These are phyloP conservation scores for Kwoniella botswanensis DNA, from an alignment of 768 basidiomycete genomes.

Conservation along the genomic window DNA sequence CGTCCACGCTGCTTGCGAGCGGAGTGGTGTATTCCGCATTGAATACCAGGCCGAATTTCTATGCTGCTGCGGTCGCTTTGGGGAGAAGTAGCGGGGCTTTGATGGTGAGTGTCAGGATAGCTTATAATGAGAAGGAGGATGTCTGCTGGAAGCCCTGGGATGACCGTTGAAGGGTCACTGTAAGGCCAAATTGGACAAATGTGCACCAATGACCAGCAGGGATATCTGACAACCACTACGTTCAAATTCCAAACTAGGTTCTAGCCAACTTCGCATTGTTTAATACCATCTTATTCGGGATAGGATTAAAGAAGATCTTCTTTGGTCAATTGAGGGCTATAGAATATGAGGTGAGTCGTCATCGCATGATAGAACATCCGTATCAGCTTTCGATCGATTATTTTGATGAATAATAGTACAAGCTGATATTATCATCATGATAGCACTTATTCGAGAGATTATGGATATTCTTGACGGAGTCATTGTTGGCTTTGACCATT, in stretches of 20 bases:
- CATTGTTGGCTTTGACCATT: constrained; percentile 92
- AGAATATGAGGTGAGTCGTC: constrained; percentile 81
- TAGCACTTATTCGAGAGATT: constrained; percentile 93
- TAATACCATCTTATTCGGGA: constrained; percentile 74
- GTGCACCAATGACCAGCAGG: not conserved
- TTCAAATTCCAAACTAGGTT: constrained; percentile 63
- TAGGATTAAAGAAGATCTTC: constrained; percentile 81
- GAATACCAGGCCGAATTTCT: constrained; percentile 86
- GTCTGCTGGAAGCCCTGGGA: not conserved
- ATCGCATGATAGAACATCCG: not conserved
- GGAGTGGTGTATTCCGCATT: constrained; percentile 79
- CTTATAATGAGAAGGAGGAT: no score
- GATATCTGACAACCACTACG: no score
- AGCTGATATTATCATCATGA: no score
- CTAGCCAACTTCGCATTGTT: constrained; percentile 89
- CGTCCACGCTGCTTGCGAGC: constrained; percentile 72
- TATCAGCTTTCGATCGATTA: no score
- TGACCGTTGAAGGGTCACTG: not conserved
- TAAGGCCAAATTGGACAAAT: no score
- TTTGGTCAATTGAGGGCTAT: constrained; percentile 84
- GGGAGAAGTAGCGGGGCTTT: constrained; percentile 91
- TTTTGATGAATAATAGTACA: no score
- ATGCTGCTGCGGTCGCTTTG: constrained; percentile 88
- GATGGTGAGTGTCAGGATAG: constrained; percentile 65
- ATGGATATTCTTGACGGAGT: constrained; percentile 98